Evolutionary conservation across 1,284 basidiomycete genomes (phyloP).

Genomic region (Apiotrichum veenhuisii): DNA sequence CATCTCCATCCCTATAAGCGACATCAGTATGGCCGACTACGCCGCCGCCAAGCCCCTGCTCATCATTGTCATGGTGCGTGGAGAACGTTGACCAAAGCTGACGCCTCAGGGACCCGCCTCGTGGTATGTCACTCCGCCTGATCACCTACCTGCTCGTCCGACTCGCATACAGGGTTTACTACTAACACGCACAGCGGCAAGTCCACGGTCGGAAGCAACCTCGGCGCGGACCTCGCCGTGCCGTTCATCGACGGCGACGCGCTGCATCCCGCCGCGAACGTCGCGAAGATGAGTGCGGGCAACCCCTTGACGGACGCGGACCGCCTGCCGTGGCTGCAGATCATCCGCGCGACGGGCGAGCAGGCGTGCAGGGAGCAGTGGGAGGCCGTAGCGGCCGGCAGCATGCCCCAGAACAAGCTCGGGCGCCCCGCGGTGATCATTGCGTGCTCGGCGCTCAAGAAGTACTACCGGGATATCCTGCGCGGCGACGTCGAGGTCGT

Average conservation of each 20-base stretch:
- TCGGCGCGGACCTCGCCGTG: constrained; percentile 60
- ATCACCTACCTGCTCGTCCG: too few species aligned
- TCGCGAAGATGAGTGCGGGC: constrained; percentile 82
- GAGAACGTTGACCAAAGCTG: background rate
- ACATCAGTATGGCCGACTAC: constrained; percentile 8
- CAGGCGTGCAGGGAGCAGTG: constrained; percentile 52
- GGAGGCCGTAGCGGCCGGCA: constrained; percentile 25
- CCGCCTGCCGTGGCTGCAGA: constrained; percentile 77
- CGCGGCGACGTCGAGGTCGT: constrained; percentile 55
- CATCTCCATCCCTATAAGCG: too few species aligned
- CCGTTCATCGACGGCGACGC: constrained; percentile 89
- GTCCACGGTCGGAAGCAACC: constrained; percentile 69
- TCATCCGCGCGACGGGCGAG: constrained; percentile 61
- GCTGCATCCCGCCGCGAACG: constrained; percentile 74
- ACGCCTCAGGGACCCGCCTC: constrained; percentile 35
- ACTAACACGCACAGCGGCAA: constrained; percentile 60
- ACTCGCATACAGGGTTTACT: too few species aligned
- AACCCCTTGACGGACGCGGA: constrained; percentile 77
- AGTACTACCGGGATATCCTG: constrained; percentile 73
- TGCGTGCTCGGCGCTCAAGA: constrained; percentile 82
- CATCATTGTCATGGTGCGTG: constrained; percentile 49
- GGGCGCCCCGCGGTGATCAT: constrained; percentile 62
- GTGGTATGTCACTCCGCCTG: constrained; percentile 29
- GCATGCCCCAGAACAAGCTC: constrained; percentile 24
- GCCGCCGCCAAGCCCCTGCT: constrained; percentile 35